Conservation (phyloP, 2,329 filamentous ascomycete species). For the Aspergillus ibericus region DNA sequence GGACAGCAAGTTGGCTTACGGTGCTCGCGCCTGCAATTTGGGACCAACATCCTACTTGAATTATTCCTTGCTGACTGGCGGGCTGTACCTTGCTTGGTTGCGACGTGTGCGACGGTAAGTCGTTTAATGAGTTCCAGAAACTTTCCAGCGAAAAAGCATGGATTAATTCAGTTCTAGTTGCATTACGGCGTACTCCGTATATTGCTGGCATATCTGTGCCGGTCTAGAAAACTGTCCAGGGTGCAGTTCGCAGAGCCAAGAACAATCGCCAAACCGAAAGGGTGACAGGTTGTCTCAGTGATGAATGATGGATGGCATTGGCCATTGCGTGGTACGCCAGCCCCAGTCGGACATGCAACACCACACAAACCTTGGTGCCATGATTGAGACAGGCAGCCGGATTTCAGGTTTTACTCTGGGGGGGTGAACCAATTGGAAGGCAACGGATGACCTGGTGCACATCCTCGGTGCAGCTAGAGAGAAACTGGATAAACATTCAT, state of each 20-base stretch:
- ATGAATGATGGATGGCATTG: not conserved
- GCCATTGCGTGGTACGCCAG: not conserved
- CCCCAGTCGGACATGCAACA: not conserved
- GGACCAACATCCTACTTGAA: not conserved
- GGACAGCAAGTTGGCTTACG: not conserved
- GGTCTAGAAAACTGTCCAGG: too few relatives aligned
- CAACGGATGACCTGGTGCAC: conserved; percentile 4
- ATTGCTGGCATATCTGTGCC: too few relatives aligned
- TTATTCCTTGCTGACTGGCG: not conserved
- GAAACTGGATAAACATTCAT: not conserved
- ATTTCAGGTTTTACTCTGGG: not conserved
- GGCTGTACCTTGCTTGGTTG: not conserved
- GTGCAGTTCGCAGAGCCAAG: not conserved
- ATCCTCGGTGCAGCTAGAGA: not conserved
- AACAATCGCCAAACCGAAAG: not conserved
- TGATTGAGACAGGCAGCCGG: conserved; percentile 1
- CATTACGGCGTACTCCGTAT: not conserved
- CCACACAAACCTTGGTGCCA: not conserved
- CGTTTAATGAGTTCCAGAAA: not conserved
- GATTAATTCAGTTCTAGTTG: not conserved
- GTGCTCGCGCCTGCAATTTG: not conserved
- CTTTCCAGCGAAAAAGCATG: not conserved
- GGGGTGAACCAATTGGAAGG: conserved; percentile 15
- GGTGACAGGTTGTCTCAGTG: not conserved
- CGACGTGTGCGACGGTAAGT: not conserved